A percentile compares a stretch with the other conserved stretches of the same genome.
Evolutionary conservation across 208 protist genomes (phyloP).

Genomic region (Zelonia costaricensis): DNA sequence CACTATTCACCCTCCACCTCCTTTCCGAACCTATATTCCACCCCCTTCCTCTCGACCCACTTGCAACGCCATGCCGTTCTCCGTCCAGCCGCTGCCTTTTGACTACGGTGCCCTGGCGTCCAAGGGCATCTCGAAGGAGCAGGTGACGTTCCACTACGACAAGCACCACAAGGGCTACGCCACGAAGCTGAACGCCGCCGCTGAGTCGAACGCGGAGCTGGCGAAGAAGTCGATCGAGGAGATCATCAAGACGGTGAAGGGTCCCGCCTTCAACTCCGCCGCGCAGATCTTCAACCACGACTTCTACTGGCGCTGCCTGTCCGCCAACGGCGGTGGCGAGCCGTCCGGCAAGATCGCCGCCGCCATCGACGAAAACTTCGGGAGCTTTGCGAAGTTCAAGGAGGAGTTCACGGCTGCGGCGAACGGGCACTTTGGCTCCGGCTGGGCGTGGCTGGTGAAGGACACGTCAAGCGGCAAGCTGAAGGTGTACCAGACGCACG

Average conservation of each 20-base stretch:
- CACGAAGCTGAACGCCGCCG: slow-evolving; percentile 88
- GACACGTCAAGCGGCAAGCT: slow-evolving; percentile 81
- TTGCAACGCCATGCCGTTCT: slow-evolving; percentile 57
- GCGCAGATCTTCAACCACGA: slow-evolving; percentile 95
- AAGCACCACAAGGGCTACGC: slow-evolving; percentile 94
- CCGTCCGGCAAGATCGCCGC: slow-evolving; percentile 61
- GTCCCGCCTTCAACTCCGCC: slow-evolving; percentile 90
- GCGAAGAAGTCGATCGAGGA: slow-evolving; percentile 78
- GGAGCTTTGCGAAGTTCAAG: slow-evolving; percentile 92
- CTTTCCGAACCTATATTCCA: neutral
- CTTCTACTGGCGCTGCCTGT: slow-evolving; percentile 94
- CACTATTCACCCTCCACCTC: too few species aligned
- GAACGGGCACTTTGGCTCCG: slow-evolving; percentile 92
- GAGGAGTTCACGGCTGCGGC: slow-evolving; percentile 89
- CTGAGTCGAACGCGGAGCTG: slow-evolving; percentile 57
- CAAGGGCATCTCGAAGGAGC: slow-evolving; percentile 89
- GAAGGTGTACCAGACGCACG: slow-evolving; percentile 82
- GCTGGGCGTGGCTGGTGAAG: slow-evolving; percentile 95
- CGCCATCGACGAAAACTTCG: slow-evolving; percentile 83
- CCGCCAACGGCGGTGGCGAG: slow-evolving; percentile 58
- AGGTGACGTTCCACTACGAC: slow-evolving; percentile 91
- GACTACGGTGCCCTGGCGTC: slow-evolving; percentile 69
- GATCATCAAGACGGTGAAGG: slow-evolving; percentile 82
- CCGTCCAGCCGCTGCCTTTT: slow-evolving; percentile 76
- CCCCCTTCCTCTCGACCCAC: neutral